Percentiles rank a stretch among this genome's conserved stretches.
Conservation (phyloP, 1,284 basidiomycete genomes). For the Ganoderma meredithae region DNA sequence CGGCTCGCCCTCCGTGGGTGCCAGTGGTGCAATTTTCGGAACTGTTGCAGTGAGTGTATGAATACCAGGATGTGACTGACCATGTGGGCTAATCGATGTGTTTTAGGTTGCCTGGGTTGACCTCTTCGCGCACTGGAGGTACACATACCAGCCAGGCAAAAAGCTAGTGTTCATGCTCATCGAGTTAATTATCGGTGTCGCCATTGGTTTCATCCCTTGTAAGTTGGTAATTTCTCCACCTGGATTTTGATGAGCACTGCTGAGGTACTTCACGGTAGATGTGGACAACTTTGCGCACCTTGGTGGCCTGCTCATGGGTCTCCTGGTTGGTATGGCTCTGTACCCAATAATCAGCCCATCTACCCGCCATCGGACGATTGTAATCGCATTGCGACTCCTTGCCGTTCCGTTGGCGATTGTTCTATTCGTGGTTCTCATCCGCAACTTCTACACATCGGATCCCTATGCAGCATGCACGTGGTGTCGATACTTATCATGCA, state of each 20-base stretch:
- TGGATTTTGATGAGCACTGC: slow-evolving; percentile 12
- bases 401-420: slow-evolving; percentile 81
- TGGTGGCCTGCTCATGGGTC: slow-evolving; percentile 84
- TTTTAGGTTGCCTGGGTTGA: slow-evolving; percentile 84
- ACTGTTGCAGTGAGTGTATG: slow-evolving; percentile 76
- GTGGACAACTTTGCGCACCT: slow-evolving; percentile 86
- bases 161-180: slow-evolving; percentile 85
- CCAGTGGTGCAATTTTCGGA: slow-evolving; percentile 94
- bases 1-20: slow-evolving; percentile 92
- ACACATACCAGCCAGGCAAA: slow-evolving; percentile 80
- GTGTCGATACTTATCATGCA: slow-evolving; percentile 90
- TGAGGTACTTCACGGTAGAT: slow-evolving; percentile 47
- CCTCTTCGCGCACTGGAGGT: slow-evolving; percentile 91
- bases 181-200: slow-evolving; percentile 87
- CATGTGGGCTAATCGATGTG: slow-evolving; percentile 4
- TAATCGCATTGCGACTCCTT: slow-evolving; percentile 77
- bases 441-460: slow-evolving; percentile 91
- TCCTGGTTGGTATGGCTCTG: slow-evolving; percentile 82
- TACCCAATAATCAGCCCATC: slow-evolving; percentile 90
- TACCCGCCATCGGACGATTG: slow-evolving; percentile 74
- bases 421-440: slow-evolving; percentile 82
- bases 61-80: background rate
- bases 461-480: slow-evolving; percentile 89
- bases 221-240: slow-evolving; percentile 37
- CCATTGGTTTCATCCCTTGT: slow-evolving; percentile 86